Conservation (phyloP, 2,329 filamentous ascomycete genomes). For the Colletotrichum lini region DNA sequence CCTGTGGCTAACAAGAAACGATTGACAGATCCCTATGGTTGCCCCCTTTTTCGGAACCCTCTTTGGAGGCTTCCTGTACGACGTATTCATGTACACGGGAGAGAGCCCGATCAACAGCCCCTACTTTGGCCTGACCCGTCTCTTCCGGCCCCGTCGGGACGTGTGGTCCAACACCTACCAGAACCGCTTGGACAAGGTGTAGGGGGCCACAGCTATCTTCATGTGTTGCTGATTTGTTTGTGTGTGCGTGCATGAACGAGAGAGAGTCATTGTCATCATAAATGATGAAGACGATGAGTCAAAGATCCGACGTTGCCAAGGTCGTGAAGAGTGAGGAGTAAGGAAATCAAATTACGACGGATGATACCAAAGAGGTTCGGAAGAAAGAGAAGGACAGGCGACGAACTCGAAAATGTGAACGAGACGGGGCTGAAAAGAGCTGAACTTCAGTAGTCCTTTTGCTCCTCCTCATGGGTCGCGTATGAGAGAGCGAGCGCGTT, state of each 20-base stretch:
- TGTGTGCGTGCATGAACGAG: neutral
- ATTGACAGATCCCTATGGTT: conserved; percentile 76
- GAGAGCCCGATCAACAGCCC: conserved; percentile 79
- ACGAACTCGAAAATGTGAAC: neutral
- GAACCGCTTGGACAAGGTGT: conserved; percentile 27
- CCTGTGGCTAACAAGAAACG: conserved; percentile 21
- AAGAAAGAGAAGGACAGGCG: neutral
- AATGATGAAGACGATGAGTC: neutral
- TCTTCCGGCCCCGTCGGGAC: conserved; percentile 55
- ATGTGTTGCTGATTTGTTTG: neutral
- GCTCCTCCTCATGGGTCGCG: neutral
- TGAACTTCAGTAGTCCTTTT: neutral
- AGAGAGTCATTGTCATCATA: neutral
- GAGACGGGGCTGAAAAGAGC: neutral
- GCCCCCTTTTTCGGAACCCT: conserved; percentile 76
- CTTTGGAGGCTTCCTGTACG: conserved; percentile 77
- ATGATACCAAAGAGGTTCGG: conserved; percentile 13
- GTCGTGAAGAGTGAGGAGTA: neutral
- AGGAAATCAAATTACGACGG: neutral
- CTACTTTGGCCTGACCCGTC: conserved; percentile 72
- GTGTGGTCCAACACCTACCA: conserved; percentile 49
- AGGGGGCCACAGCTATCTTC: too few species aligned
- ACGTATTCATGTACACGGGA: conserved; percentile 78
- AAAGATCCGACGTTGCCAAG: neutral
- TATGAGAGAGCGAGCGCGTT: neutral